phyloP scores from a whole-genome alignment of 257 asterid species.

The Capsicum rhomboideum region DNA sequence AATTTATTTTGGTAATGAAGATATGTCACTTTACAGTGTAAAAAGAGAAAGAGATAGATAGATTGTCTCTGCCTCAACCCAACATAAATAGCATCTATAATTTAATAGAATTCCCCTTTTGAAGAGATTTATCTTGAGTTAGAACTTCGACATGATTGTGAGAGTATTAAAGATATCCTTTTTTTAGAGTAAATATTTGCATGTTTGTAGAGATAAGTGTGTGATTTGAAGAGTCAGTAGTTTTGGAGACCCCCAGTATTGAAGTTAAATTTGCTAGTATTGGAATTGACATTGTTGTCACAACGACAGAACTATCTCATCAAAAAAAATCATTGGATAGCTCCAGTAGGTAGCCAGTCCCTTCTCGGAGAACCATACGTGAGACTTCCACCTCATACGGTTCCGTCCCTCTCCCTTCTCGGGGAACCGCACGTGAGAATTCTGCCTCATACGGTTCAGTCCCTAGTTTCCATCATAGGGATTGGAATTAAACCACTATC shows the following conservation, averaged over 20 bases:
- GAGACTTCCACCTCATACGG: not conserved
- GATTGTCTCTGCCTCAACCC: not conserved
- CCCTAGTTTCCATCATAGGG: too few species aligned
- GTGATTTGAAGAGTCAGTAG: too few species aligned
- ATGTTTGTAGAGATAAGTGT: too few species aligned
- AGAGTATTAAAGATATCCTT: not conserved
- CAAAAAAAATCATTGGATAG: too few species aligned
- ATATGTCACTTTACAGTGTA: not conserved
- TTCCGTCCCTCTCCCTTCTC: not conserved
- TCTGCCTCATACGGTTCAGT: too few species aligned
- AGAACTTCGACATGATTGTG: not conserved
- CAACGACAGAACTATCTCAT: too few species aligned
- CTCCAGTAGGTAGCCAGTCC: not conserved
- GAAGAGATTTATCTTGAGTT: not conserved
- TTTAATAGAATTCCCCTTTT: not conserved
- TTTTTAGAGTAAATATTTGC: too few species aligned
- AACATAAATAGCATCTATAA: not conserved
- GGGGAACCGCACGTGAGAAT: too few species aligned
- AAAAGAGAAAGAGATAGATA: not conserved
- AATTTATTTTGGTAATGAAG: not conserved
- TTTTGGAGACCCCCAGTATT: too few species aligned
- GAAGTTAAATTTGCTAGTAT: too few species aligned
- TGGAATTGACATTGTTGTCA: too few species aligned
- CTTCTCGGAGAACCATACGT: not conserved
- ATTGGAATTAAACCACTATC: too few species aligned